Conservation (phyloP, 1,284 basidiomycete species). For the Sanghuangporus baumii region DNA sequence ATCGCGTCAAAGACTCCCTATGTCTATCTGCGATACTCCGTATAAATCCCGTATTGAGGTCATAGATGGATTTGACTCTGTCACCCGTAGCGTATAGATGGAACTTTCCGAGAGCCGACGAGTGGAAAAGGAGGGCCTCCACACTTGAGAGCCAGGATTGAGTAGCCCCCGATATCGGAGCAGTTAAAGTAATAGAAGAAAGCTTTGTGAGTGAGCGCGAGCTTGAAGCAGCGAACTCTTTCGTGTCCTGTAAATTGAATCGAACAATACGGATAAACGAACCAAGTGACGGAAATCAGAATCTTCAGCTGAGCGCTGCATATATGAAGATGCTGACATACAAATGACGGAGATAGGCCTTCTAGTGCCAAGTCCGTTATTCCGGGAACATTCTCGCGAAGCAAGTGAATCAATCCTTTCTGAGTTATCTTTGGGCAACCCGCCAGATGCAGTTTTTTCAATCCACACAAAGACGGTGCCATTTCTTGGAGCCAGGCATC, state of each 20-base stretch:
- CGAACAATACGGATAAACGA: neutral
- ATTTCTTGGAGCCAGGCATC: constrained; percentile 46
- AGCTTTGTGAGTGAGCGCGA: constrained; percentile 36
- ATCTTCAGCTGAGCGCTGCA: neutral
- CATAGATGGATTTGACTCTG: constrained; percentile 22
- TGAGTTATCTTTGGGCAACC: constrained; percentile 69
- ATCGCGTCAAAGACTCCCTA: constrained; percentile 42
- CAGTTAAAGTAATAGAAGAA: constrained; percentile 53
- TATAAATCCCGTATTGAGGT: constrained; percentile 45
- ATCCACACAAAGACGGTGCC: constrained; percentile 38
- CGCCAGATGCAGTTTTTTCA: constrained; percentile 52
- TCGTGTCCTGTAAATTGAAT: constrained; percentile 41
- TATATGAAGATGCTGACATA: constrained; percentile 10
- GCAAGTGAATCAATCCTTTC: constrained; percentile 44
- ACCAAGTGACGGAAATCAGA: neutral
- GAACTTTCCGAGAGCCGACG: constrained; percentile 46
- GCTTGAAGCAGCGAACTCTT: constrained; percentile 38
- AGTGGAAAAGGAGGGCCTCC: constrained; percentile 36
- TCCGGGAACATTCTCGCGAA: constrained; percentile 38
- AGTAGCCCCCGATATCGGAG: constrained; percentile 32
- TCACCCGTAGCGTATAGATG: constrained; percentile 54
- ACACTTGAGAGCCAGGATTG: constrained; percentile 41
- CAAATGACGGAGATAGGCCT: constrained; percentile 54
- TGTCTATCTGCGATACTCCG: constrained; percentile 42
- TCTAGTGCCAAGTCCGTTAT: constrained; percentile 54